Evolutionary conservation across 2,329 filamentous ascomycete species (phyloP).

Genomic region (Xylariaceae sp.): DNA sequence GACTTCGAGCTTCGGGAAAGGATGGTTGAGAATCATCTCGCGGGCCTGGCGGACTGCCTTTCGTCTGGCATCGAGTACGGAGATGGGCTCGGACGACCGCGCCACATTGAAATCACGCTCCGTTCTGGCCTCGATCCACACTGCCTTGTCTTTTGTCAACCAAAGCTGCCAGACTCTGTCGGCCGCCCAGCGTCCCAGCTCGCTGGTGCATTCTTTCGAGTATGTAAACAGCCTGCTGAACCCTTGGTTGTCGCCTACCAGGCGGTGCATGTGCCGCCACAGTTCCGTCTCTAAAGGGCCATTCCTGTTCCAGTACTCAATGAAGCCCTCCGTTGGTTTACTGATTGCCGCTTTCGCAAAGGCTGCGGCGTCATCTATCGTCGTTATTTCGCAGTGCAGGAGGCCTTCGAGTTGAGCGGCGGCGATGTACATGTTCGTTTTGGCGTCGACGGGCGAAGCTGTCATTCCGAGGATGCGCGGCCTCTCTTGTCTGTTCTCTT

Average conservation of each 20-base stretch:
- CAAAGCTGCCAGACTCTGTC: slow-evolving; percentile 74
- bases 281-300: slow-evolving; percentile 59
- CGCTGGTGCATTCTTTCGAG: slow-evolving; percentile 53
- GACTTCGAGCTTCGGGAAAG: slow-evolving; percentile 35
- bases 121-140: slow-evolving; percentile 54
- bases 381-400: slow-evolving; percentile 78
- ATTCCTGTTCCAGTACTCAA: slow-evolving; percentile 46
- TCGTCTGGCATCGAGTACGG: slow-evolving; percentile 21
- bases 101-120: slow-evolving; percentile 36
- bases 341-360: slow-evolving; percentile 51
- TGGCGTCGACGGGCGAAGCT: slow-evolving; percentile 85
- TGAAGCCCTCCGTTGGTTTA: slow-evolving; percentile 53
- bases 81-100: slow-evolving; percentile 22
- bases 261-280: slow-evolving; percentile 47
- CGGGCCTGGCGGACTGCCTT: slow-evolving; percentile 52
- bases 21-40: slow-evolving; percentile 47
- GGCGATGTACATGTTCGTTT: slow-evolving; percentile 64
- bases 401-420: slow-evolving; percentile 69
- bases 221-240: slow-evolving; percentile 56
- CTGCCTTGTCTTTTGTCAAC: slow-evolving; percentile 56
- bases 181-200: slow-evolving; percentile 78
- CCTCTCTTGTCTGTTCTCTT: slow-evolving; percentile 38
- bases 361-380: slow-evolving; percentile 51
- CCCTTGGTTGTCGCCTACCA: slow-evolving; percentile 36
- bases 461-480: slow-evolving; percentile 95